Conservation (phyloP, 2,329 filamentous ascomycete genomes). For the Talaromyces sp. region DNA sequence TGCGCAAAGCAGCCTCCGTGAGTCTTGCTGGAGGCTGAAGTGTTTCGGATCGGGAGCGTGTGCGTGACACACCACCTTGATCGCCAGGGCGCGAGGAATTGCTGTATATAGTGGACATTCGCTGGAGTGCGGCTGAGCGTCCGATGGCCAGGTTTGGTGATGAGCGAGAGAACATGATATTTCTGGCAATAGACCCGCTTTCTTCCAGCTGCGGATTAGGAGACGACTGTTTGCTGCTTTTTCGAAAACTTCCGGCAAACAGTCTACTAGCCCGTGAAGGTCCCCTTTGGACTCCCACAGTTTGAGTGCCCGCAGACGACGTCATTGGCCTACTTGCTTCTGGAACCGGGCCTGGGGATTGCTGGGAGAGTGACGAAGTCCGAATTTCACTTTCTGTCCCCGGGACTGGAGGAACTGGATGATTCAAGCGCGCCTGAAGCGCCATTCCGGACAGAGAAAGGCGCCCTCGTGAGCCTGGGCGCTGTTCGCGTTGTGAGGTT, state of each 20-base stretch:
- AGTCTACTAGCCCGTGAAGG: constrained; percentile 2
- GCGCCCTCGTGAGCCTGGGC: not conserved
- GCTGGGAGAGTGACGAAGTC: not conserved
- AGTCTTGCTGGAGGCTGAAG: constrained; percentile 10
- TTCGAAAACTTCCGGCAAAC: constrained; percentile 7
- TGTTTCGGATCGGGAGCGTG: constrained; percentile 18
- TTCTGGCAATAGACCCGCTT: constrained; percentile 4
- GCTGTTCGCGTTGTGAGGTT: not conserved
- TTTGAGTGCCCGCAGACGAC: not conserved
- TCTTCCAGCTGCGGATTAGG: not conserved
- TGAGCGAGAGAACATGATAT: constrained; percentile 8
- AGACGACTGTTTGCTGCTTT: constrained; percentile 1
- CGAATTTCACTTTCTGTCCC: not conserved
- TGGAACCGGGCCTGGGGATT: not conserved
- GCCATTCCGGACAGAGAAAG: not conserved
- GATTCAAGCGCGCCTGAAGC: not conserved
- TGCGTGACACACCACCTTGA: constrained; percentile 8
- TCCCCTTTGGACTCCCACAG: not conserved
- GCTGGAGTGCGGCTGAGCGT: constrained; percentile 2
- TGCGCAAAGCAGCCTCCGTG: constrained; percentile 8
- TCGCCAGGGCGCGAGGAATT: constrained; percentile 9
- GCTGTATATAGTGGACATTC: constrained; percentile 12
- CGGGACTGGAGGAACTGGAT: not conserved
- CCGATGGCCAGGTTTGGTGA: constrained; percentile 7
- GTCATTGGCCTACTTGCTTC: not conserved